Evolutionary conservation across 1,284 basidiomycete species (phyloP).

Genomic region (Ceratobasidium theobromae): DNA sequence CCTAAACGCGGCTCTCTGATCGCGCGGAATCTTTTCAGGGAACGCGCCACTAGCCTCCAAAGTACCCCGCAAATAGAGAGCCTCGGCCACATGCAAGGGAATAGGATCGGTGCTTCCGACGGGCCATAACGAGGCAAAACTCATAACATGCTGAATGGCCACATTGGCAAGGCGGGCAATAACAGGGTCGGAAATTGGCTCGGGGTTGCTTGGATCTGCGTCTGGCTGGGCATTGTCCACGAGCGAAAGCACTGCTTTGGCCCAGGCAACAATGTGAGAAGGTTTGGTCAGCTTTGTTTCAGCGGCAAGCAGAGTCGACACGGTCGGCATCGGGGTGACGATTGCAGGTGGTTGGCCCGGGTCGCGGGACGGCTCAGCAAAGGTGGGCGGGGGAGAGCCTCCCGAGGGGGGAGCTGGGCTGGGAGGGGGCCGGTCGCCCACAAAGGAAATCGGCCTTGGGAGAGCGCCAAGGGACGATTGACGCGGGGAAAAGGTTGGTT

Average conservation of each 20-base stretch:
- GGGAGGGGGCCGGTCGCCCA: neutral
- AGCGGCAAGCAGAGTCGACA: conserved; percentile 53
- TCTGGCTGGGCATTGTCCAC: conserved; percentile 60
- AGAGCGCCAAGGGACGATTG: conserved; percentile 16
- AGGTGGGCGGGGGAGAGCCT: conserved; percentile 10
- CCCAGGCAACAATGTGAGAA: conserved; percentile 67
- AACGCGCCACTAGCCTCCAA: conserved; percentile 65
- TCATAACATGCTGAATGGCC: conserved; percentile 64
- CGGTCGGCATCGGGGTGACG: conserved; percentile 55
- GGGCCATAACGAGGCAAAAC: conserved; percentile 48
- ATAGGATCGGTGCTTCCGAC: conserved; percentile 41
- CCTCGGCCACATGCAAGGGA: conserved; percentile 63
- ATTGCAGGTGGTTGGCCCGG: conserved; percentile 12
- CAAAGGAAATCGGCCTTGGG: conserved; percentile 8
- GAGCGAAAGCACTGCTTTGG: conserved; percentile 74
- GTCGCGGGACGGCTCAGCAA: conserved; percentile 6
- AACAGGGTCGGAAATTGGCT: conserved; percentile 60
- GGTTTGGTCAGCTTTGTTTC: conserved; percentile 59
- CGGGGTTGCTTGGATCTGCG: conserved; percentile 49
- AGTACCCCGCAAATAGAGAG: conserved; percentile 71
- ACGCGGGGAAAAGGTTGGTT: neutral
- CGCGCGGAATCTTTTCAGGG: conserved; percentile 53
- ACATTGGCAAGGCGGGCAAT: conserved; percentile 63
- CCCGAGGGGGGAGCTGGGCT: neutral
- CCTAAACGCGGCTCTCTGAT: conserved; percentile 79